These are phyloP conservation scores for Wickerhamiella domercqiae DNA, from an alignment of 805 yeast genomes.

Conservation along the genomic window DNA sequence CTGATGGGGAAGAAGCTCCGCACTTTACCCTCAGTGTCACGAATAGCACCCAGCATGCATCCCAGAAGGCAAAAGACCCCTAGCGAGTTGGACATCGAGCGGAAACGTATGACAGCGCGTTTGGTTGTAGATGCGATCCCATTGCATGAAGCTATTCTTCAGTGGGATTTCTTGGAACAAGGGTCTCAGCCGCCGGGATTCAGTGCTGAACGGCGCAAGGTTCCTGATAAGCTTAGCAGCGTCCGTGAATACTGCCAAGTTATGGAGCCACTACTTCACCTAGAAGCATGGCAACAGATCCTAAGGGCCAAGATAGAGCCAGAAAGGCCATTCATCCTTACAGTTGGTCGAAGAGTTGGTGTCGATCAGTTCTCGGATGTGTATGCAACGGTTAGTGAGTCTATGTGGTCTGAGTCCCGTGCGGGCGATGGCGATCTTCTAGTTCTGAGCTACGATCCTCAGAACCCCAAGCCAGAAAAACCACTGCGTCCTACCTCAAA, in stretches of 20 bases:
- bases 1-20: constrained; percentile 9
- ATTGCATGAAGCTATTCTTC: constrained; percentile 48
- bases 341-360: constrained; percentile 65
- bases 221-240: constrained; percentile 40
- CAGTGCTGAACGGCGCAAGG: constrained; percentile 28
- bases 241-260: constrained; percentile 51
- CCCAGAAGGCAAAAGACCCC: constrained; percentile 19
- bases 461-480: constrained; percentile 14
- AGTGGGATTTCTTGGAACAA: constrained; percentile 56
- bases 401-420: constrained; percentile 34
- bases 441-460: constrained; percentile 40
- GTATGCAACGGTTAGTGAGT: constrained; percentile 50
- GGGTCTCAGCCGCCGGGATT: constrained; percentile 37
- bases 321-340: constrained; percentile 41
- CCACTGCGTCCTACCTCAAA: constrained; percentile 1
- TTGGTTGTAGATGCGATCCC: constrained; percentile 66
- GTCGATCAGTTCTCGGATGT: constrained; percentile 82
- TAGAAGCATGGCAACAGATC: constrained; percentile 91
- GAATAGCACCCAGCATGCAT: constrained; percentile 1
- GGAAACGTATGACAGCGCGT: constrained; percentile 63
- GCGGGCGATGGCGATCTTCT: constrained; percentile 64
- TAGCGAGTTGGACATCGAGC: constrained; percentile 39
- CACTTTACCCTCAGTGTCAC: not conserved
- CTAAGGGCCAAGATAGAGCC: constrained; percentile 50
- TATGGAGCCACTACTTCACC: constrained; percentile 64